These are phyloP conservation scores for Tetrahymena malaccensis DNA, from an alignment of 73 alveolate species.

Conservation along the genomic window DNA sequence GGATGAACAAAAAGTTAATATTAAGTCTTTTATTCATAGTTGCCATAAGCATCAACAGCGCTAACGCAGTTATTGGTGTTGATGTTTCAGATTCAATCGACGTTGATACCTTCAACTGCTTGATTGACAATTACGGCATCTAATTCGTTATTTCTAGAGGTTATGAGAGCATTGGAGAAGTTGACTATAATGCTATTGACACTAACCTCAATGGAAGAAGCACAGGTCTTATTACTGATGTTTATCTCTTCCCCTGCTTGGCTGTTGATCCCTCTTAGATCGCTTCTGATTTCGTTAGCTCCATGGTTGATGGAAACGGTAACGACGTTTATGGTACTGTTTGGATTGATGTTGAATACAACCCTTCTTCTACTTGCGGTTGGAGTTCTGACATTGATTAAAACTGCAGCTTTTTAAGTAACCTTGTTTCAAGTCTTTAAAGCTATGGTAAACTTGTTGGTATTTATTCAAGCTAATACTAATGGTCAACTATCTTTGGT, in stretches of 20 bases:
- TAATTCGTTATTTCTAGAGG: conserved; percentile 60
- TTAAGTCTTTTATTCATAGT: background rate
- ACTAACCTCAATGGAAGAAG: conserved; percentile 50
- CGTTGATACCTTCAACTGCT: background rate
- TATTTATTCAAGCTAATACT: conserved; percentile 50
- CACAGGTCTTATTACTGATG: conserved; percentile 70
- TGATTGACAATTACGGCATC: conserved; percentile 26
- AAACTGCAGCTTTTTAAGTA: conserved; percentile 46
- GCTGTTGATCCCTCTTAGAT: background rate
- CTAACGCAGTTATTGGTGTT: background rate
- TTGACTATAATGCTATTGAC: conserved; percentile 49
- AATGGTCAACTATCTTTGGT: conserved; percentile 67
- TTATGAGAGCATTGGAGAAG: conserved; percentile 57
- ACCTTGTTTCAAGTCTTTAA: conserved; percentile 35
- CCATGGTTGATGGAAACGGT: conserved; percentile 14
- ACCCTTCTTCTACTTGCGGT: conserved; percentile 63
- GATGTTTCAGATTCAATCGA: background rate
- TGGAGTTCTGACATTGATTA: conserved; percentile 40
- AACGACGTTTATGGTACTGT: conserved; percentile 55
- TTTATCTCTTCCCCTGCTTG: conserved; percentile 71
- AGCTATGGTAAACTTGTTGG: conserved; percentile 52
- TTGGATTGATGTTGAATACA: conserved; percentile 71
- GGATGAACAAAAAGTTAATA: background rate
- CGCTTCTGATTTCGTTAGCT: conserved; percentile 28
- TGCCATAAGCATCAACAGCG: background rate